Evolutionary conservation across 78 protist genomes (phyloP), one percentile per base, ranked within the genome.

Genomic region (Planoprotostelium fungivorum): DNA sequence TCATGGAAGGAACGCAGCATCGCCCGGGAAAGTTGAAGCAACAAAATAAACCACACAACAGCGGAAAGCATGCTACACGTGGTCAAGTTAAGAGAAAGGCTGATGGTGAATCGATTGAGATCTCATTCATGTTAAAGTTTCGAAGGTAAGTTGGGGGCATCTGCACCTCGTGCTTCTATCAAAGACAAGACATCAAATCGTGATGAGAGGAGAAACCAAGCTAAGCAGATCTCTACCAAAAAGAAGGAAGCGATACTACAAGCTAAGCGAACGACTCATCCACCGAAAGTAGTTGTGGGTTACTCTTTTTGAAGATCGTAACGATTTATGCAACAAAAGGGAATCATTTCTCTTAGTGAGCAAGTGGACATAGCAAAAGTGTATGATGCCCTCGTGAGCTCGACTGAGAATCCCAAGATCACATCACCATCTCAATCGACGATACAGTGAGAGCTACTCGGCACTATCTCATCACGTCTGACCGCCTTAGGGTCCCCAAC

Each of bases 31-130:
- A 88, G 36, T 88, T 92, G 36, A 89, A 92, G 83, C 94, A 92
- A 85, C 88, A 84, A 88, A 92, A 92, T 31, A 92, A 92, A 63
- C 10, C 84, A 29, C 89, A 83, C 86, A 92, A 92, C 51, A 86
- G 86, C 29, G 94, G 94, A 84, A 88, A 51, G 51, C 94, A 92
- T 92, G 94, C 86, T 36, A 92, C 92, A 36, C 89, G 89, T 87
- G 94, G 94, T 63, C 86, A 63, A 28, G 38, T 92, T 29, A 92
- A 92, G 38, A 84, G 94, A 63, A 92, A 88, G 89, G 89, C 91
- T 16, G 83, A 28, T 37, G 94, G 94, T 88, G 86, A 5, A 16
- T 51, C 73, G 16, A 25, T 25, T 51, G 73, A 51, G 5, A 16
- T 5, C 5, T 51, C 73, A 25, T 51, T 5, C 5, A 25, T 51